Conservation (phyloP, 352 stramenopile genomes). For the Phytophthora foliorum region DNA sequence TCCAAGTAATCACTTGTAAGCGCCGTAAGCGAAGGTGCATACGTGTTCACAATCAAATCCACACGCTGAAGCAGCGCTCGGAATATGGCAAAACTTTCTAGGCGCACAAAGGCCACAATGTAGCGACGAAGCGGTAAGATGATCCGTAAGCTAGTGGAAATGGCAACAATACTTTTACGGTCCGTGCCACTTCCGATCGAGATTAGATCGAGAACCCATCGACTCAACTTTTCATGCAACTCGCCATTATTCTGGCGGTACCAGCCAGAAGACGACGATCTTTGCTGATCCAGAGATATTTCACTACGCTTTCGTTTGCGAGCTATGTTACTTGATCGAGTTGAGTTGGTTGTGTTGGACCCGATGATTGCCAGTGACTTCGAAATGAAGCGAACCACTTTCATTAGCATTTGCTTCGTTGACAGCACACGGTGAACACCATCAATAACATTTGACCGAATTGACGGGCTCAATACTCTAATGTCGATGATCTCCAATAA, state of each 20-base stretch:
- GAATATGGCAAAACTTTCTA: constrained; percentile 54
- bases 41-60: constrained; percentile 53
- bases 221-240: constrained; percentile 45
- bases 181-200: constrained; percentile 46
- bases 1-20: constrained; percentile 50
- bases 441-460: constrained; percentile 34
- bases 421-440: constrained; percentile 36
- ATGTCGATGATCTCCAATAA: constrained; percentile 35
- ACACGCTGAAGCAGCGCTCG: constrained; percentile 55
- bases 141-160: constrained; percentile 51
- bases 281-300: constrained; percentile 7
- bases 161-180: constrained; percentile 37
- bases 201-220: constrained; percentile 55
- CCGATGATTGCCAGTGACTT: constrained; percentile 25
- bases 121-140: constrained; percentile 59
- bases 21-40: constrained; percentile 36
- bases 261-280: not conserved
- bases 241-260: constrained; percentile 18
- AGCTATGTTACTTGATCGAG: constrained; percentile 17
- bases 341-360: constrained; percentile 6
- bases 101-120: constrained; percentile 42
- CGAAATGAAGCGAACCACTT: constrained; percentile 36
- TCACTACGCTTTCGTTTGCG: constrained; percentile 41
- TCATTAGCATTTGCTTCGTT: constrained; percentile 34
- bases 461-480: constrained; percentile 15